Conservation (phyloP, 2,329 filamentous ascomycete genomes). For the Myriosclerotinia duriaeana region DNA sequence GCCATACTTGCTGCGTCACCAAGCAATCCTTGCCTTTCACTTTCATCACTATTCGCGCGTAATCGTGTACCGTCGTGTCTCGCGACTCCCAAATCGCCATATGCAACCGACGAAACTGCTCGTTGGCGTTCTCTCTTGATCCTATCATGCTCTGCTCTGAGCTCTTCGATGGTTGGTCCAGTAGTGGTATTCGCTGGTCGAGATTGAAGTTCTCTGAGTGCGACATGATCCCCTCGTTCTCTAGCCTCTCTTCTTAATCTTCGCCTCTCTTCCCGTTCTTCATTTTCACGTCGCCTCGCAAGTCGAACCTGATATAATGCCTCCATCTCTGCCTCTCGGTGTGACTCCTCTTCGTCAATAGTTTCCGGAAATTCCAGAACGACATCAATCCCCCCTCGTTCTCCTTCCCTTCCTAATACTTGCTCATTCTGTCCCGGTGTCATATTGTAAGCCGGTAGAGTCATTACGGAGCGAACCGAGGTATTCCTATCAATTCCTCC, state of each 20-base stretch:
- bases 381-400: slow-evolving; percentile 85
- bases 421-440: slow-evolving; percentile 73
- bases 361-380: slow-evolving; percentile 85
- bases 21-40: slow-evolving; percentile 66
- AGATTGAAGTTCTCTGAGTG: slow-evolving; percentile 62
- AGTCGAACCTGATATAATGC: slow-evolving; percentile 84
- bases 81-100: slow-evolving; percentile 73
- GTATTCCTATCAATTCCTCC: slow-evolving; percentile 72
- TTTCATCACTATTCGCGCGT: slow-evolving; percentile 70
- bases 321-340: slow-evolving; percentile 90
- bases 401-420: slow-evolving; percentile 83
- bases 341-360: slow-evolving; percentile 70
- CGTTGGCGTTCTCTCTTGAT: slow-evolving; percentile 61
- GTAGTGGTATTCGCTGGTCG: slow-evolving; percentile 49
- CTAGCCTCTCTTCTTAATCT: slow-evolving; percentile 70
- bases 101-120: slow-evolving; percentile 72
- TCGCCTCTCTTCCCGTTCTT: slow-evolving; percentile 75
- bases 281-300: slow-evolving; percentile 70
- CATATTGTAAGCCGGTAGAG: slow-evolving; percentile 78
- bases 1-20: slow-evolving; percentile 61
- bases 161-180: slow-evolving; percentile 57
- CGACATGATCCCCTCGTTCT: slow-evolving; percentile 64
- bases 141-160: slow-evolving; percentile 55
- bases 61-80: slow-evolving; percentile 75
- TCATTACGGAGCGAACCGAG: slow-evolving; percentile 90